Evolutionary conservation across 306 rosid genomes (phyloP).

Genomic region (Begonia masoniana): DNA sequence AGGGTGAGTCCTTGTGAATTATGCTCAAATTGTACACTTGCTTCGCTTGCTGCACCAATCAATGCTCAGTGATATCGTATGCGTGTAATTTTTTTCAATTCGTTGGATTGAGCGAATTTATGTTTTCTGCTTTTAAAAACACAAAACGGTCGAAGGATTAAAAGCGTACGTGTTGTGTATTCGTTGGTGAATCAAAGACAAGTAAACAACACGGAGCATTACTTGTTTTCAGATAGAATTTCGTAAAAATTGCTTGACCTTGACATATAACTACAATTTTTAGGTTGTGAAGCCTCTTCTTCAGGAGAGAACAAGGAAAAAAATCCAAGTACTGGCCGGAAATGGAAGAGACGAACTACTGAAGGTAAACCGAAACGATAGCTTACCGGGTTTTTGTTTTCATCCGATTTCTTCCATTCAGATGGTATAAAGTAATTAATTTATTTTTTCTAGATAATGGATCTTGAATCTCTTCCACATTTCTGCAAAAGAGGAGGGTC

Average conservation of each 20-base stretch:
- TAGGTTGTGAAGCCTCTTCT: constrained; percentile 88
- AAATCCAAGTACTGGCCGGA: constrained; percentile 78
- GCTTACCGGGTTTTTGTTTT: neutral
- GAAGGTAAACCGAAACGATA: constrained; percentile 32
- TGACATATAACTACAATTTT: neutral
- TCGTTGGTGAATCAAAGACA: no score
- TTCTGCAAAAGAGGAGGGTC: constrained; percentile 85
- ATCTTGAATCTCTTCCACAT: constrained; percentile 69
- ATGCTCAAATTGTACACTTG: neutral
- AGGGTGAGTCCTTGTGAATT: constrained; percentile 18
- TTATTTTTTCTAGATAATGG: constrained; percentile 62
- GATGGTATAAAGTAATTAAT: neutral
- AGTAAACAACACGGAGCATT: no score
- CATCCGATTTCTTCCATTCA: neutral
- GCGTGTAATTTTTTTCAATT: no score
- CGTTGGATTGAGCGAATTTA: no score
- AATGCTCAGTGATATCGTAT: no score
- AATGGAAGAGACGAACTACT: constrained; percentile 80
- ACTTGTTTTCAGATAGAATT: no score
- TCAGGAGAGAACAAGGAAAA: constrained; percentile 90
- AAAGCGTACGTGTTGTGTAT: no score
- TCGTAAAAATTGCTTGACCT: neutral
- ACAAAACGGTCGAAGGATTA: no score
- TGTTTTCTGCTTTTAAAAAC: no score
- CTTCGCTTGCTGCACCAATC: no score